phyloP scores from a whole-genome alignment of 2,329 filamentous ascomycete genomes.

The Calonectria pauciramosa region DNA sequence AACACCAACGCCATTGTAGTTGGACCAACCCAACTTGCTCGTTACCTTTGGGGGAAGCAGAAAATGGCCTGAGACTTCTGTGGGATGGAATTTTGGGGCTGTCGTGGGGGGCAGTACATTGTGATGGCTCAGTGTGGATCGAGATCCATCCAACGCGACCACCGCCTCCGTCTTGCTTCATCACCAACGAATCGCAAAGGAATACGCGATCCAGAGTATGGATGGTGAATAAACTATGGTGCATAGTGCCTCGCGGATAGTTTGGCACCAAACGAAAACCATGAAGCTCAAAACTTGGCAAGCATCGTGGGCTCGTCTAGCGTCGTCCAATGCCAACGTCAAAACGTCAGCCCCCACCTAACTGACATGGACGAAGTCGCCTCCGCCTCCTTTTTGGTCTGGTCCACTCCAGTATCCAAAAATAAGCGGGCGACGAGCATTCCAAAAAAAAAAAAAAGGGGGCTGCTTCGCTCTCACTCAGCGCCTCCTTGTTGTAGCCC shows the following conservation, averaged over 20 bases:
- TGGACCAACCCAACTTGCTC: background rate
- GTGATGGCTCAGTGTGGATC: background rate
- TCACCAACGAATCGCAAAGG: background rate
- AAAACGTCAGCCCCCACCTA: background rate
- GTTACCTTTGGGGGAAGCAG: background rate
- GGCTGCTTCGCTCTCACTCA: constrained; percentile 7
- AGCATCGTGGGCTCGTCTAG: background rate
- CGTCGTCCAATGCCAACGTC: constrained; percentile 16
- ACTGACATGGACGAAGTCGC: background rate
- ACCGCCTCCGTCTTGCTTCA: background rate
- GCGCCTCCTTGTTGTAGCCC: background rate
- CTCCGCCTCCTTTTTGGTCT: constrained; percentile 14
- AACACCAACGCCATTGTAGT: background rate
- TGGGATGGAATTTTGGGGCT: constrained; percentile 7
- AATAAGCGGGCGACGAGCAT: background rate
- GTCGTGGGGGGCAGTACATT: background rate
- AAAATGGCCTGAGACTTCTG: background rate
- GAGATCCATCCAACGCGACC: background rate
- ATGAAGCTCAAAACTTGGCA: constrained; percentile 4
- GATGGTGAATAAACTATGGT: background rate
- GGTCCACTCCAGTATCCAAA: constrained; percentile 4
- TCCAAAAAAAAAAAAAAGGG: constrained; percentile 6
- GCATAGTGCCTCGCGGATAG: background rate
- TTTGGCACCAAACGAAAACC: constrained; percentile 2
- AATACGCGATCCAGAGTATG: background rate